Evolutionary conservation across 208 protist genomes (phyloP).

Genomic region (Phytomonas francai): DNA sequence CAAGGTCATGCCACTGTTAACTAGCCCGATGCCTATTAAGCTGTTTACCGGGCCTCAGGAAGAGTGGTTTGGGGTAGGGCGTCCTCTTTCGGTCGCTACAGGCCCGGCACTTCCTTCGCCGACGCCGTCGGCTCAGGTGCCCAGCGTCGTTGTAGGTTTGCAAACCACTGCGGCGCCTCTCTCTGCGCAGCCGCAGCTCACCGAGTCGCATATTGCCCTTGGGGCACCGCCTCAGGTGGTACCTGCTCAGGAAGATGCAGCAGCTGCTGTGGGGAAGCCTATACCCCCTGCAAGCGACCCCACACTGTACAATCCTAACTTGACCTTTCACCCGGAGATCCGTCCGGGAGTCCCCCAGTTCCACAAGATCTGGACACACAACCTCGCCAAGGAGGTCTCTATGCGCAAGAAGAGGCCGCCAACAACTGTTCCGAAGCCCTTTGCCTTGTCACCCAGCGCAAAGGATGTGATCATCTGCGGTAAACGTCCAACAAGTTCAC

Average conservation of each 20-base stretch:
- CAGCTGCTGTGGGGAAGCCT: not conserved
- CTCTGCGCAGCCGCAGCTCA: not conserved
- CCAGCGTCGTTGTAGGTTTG: not conserved
- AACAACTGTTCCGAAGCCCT: slow-evolving; percentile 35
- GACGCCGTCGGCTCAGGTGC: not conserved
- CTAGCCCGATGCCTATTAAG: slow-evolving; percentile 15
- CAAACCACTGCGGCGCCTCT: too few relatives aligned
- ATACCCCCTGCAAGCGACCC: not conserved
- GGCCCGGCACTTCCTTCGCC: slow-evolving; percentile 15
- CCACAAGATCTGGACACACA: slow-evolving; percentile 50
- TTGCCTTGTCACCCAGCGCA: slow-evolving; percentile 37
- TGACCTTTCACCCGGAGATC: slow-evolving; percentile 73
- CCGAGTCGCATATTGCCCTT: not conserved
- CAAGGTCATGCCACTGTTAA: slow-evolving; percentile 36
- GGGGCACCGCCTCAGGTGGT: slow-evolving; percentile 4
- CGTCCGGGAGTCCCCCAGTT: slow-evolving; percentile 75
- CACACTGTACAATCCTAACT: slow-evolving; percentile 33
- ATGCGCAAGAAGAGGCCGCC: slow-evolving; percentile 35
- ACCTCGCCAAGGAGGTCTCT: slow-evolving; percentile 30
- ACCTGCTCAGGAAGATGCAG: not conserved
- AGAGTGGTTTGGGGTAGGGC: slow-evolving; percentile 1
- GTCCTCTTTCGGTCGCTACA: slow-evolving; percentile 12
- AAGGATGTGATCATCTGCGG: slow-evolving; percentile 11
- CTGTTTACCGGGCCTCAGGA: slow-evolving; percentile 6
- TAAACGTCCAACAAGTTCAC: slow-evolving; percentile 8